phyloP scores from a whole-genome alignment of 257 asterid species.

The Fraxinus americana region DNA sequence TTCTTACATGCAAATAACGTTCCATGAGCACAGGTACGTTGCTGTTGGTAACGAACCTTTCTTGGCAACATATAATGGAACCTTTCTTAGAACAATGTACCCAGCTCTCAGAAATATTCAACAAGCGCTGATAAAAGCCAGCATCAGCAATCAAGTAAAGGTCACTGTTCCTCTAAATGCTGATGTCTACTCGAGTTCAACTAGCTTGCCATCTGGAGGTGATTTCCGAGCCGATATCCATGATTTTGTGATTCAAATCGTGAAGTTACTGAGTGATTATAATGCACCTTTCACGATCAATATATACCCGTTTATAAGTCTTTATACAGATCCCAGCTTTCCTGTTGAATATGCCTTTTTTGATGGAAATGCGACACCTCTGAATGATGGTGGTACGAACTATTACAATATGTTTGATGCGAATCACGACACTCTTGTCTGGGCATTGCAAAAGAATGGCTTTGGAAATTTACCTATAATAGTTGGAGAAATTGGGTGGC shows the following conservation, averaged over 20 bases:
- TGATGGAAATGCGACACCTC: conserved; percentile 59
- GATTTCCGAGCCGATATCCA: conserved; percentile 61
- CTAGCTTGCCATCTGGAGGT: conserved; percentile 50
- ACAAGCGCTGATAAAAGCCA: conserved; percentile 49
- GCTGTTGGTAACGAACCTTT: conserved; percentile 76
- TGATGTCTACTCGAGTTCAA: conserved; percentile 46
- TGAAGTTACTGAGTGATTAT: conserved; percentile 45
- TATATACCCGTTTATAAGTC: conserved; percentile 71
- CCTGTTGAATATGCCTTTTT: conserved; percentile 72
- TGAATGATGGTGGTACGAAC: conserved; percentile 61
- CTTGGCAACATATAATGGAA: conserved; percentile 60
- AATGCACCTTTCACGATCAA: conserved; percentile 60
- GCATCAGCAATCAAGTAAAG: conserved; percentile 46
- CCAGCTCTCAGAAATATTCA: conserved; percentile 59
- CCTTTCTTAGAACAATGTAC: conserved; percentile 51
- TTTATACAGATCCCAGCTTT: conserved; percentile 49
- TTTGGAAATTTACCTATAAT: conserved; percentile 60
- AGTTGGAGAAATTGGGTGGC: conserved; percentile 87
- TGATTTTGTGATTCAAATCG: conserved; percentile 42
- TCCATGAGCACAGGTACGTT: conserved; percentile 45
- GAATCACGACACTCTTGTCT: conserved; percentile 73
- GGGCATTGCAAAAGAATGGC: conserved; percentile 78
- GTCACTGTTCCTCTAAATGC: conserved; percentile 65
- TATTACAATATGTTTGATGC: conserved; percentile 85
- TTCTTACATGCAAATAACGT: background rate